Evolutionary conservation across 164 flowering plant genomes (phyloP).

Genomic region (Magnolia officinalis): DNA sequence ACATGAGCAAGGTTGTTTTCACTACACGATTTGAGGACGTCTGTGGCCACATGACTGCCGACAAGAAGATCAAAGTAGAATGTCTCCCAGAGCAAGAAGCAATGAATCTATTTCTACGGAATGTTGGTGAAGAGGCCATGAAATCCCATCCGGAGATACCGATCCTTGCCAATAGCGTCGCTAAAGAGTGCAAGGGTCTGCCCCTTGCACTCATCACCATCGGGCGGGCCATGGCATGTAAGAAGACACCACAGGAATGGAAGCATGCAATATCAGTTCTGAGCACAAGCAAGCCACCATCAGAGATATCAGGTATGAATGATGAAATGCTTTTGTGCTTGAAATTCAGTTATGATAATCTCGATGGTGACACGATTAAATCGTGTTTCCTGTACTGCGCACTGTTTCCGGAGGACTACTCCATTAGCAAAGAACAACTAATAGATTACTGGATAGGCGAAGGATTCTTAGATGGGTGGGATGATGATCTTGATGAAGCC

Average conservation of each 20-base stretch:
- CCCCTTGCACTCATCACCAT: slow-evolving; percentile 12
- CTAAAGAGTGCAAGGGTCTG: slow-evolving; percentile 7
- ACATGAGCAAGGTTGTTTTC: slow-evolving; percentile 7
- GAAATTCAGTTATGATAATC: slow-evolving; percentile 15
- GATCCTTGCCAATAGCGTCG: slow-evolving; percentile 6
- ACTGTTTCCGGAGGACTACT: slow-evolving; percentile 13
- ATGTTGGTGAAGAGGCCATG: slow-evolving; percentile 7
- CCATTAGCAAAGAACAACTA: slow-evolving; percentile 5
- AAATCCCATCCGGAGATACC: too few species aligned
- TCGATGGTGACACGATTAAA: not conserved
- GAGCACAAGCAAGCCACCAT: not conserved
- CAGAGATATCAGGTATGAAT: slow-evolving; percentile 2
- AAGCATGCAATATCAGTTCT: slow-evolving; percentile 6
- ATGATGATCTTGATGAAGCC: slow-evolving; percentile 4
- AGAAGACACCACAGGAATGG: slow-evolving; percentile 6
- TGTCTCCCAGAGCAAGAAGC: not conserved
- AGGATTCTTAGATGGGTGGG: slow-evolving; percentile 11
- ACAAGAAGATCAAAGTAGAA: slow-evolving; percentile 8
- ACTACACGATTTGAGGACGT: not conserved
- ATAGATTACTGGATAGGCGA: slow-evolving; percentile 15
- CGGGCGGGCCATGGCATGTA: slow-evolving; percentile 14
- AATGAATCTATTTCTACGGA: slow-evolving; percentile 4
- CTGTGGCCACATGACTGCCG: slow-evolving; percentile 7
- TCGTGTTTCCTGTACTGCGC: slow-evolving; percentile 12
- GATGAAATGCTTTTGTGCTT: not conserved